These are phyloP conservation scores for Pichia sp. DNA, from an alignment of 1,139 yeast species.

Conservation along the genomic window DNA sequence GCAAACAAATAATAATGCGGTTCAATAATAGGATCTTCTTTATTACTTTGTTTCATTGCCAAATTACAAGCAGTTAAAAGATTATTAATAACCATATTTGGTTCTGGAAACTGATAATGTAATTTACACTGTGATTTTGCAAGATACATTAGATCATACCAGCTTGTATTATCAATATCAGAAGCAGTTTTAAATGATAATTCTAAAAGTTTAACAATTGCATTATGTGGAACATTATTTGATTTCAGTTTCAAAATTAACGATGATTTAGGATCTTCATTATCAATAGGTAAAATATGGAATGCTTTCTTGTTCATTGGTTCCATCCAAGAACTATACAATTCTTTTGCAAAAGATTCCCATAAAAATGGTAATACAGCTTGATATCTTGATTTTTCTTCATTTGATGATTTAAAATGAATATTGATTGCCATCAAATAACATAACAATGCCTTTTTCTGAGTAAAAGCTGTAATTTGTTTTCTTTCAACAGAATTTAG, in stretches of 20 bases:
- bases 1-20: slow-evolving; percentile 68
- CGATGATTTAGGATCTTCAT: slow-evolving; percentile 1
- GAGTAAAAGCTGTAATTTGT: slow-evolving; percentile 54
- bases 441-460: slow-evolving; percentile 65
- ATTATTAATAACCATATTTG: slow-evolving; percentile 33
- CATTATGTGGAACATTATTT: slow-evolving; percentile 25
- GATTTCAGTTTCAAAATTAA: slow-evolving; percentile 1
- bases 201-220: slow-evolving; percentile 25
- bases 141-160: slow-evolving; percentile 57
- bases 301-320: slow-evolving; percentile 68
- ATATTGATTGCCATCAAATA: slow-evolving; percentile 71
- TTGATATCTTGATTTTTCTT: slow-evolving; percentile 23
- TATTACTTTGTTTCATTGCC: slow-evolving; percentile 37
- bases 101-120: slow-evolving; percentile 24
- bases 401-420: slow-evolving; percentile 30
- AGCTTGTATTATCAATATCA: slow-evolving; percentile 42
- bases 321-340: slow-evolving; percentile 52
- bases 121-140: slow-evolving; percentile 58
- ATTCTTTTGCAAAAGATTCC: slow-evolving; percentile 52
- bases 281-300: slow-evolving; percentile 33
- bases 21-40: slow-evolving; percentile 58
- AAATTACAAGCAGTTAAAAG: slow-evolving; percentile 38
- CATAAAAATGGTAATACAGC: slow-evolving; percentile 42
- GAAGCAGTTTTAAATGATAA: slow-evolving; percentile 40
- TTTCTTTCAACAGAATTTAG: slow-evolving; percentile 61